phyloP scores from a whole-genome alignment of 768 basidiomycete genomes.

The Termitomyces sp. region DNA sequence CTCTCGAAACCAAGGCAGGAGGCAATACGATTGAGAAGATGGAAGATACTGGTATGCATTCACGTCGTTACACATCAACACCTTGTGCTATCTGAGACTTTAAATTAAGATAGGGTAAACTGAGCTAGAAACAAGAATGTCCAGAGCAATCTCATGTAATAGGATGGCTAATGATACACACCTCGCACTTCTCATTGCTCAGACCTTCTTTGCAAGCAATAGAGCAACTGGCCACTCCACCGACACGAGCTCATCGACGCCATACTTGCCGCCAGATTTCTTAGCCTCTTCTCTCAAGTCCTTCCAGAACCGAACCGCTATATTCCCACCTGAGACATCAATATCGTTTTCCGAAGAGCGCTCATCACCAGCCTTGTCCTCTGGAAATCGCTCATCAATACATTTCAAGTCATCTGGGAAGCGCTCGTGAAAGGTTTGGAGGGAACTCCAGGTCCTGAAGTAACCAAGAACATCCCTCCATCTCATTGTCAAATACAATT shows the following conservation, averaged over 20 bases:
- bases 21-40: not conserved
- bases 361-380: conserved; percentile 18
- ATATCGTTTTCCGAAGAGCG: conserved; percentile 11
- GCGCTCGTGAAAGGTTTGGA: conserved; percentile 62
- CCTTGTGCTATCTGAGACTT: not conserved
- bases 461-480: conserved; percentile 69
- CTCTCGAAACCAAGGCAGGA: not conserved
- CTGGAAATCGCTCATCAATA: conserved; percentile 33
- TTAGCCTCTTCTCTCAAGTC: conserved; percentile 39
- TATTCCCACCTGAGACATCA: conserved; percentile 48
- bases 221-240: conserved; percentile 53
- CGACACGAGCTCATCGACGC: conserved; percentile 34
- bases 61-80: not conserved
- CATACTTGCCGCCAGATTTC: conserved; percentile 26
- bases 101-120: not conserved
- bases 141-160: not conserved
- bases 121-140: not conserved
- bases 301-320: conserved; percentile 63
- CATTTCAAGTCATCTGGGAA: conserved; percentile 53
- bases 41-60: not conserved
- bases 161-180: not conserved
- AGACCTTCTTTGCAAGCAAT: conserved; percentile 29
- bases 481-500: conserved; percentile 56
- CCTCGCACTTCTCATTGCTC: not conserved
- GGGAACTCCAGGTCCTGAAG: conserved; percentile 65